phyloP scores from a whole-genome alignment of 2,329 filamentous ascomycete species.

The Exophiala aquamarina region DNA sequence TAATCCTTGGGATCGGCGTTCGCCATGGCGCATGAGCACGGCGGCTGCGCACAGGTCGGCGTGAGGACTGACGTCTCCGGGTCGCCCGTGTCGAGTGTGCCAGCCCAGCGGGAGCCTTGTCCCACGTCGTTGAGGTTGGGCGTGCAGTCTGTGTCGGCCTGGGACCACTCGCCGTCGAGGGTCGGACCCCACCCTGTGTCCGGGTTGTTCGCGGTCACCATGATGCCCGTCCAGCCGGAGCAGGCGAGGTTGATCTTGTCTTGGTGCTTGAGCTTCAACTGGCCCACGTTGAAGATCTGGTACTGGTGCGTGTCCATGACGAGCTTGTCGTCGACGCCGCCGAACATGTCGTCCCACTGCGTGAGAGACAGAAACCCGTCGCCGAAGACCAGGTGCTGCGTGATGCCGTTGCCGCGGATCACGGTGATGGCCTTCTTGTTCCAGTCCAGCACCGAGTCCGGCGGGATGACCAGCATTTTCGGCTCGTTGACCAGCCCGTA shows the following conservation, averaged over 20 bases:
- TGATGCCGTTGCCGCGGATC: slow-evolving; percentile 74
- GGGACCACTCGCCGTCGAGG: slow-evolving; percentile 94
- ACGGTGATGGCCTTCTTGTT: slow-evolving; percentile 70
- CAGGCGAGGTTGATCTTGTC: slow-evolving; percentile 87
- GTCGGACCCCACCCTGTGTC: slow-evolving; percentile 75
- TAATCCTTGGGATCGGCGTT: slow-evolving; percentile 73
- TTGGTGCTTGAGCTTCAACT: slow-evolving; percentile 78
- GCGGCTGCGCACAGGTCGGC: slow-evolving; percentile 70
- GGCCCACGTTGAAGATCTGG: slow-evolving; percentile 91
- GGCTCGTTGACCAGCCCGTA: slow-evolving; percentile 97
- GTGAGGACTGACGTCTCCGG: slow-evolving; percentile 61
- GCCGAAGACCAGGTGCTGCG: slow-evolving; percentile 75
- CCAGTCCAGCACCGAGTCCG: slow-evolving; percentile 71
- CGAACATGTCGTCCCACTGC: slow-evolving; percentile 86
- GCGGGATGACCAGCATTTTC: slow-evolving; percentile 71
- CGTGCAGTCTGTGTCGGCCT: slow-evolving; percentile 95
- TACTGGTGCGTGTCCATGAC: slow-evolving; percentile 98
- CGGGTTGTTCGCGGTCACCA: slow-evolving; percentile 67
- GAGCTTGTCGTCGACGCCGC: slow-evolving; percentile 64
- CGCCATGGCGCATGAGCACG: slow-evolving; percentile 72
- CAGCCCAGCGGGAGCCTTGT: slow-evolving; percentile 87
- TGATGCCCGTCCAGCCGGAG: slow-evolving; percentile 79
- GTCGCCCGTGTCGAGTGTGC: slow-evolving; percentile 70
- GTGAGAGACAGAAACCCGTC: slow-evolving; percentile 91
- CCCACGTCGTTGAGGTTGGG: slow-evolving; percentile 84